A percentile compares a stretch with the other conserved stretches of the same genome.
Conservation (phyloP, 768 basidiomycete genomes). For the Dendrothele bispora region DNA sequence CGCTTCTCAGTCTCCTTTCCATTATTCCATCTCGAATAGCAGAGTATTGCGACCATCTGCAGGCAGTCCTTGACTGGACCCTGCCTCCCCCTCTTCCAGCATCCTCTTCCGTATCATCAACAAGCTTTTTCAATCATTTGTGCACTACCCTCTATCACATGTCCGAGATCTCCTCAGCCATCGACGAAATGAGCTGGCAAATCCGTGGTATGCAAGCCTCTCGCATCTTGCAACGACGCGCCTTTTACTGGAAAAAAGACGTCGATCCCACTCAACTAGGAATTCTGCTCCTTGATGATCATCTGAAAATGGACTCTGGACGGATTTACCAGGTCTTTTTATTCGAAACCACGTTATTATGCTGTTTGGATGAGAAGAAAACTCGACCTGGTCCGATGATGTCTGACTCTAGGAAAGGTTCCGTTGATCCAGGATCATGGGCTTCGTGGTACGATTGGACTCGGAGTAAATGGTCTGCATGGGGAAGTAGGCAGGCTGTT, state of each 20-base stretch:
- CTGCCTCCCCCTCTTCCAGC: neutral
- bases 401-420: no score
- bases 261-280: slow-evolving; percentile 27
- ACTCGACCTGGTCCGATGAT: neutral
- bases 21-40: slow-evolving; percentile 31
- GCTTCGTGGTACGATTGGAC: no score
- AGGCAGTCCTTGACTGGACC: slow-evolving; percentile 32
- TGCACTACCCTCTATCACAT: slow-evolving; percentile 31
- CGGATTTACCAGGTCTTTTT: slow-evolving; percentile 30
- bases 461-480: no score
- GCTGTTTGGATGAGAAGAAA: slow-evolving; percentile 26
- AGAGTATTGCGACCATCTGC: slow-evolving; percentile 27
- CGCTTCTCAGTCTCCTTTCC: slow-evolving; percentile 29
- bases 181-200: slow-evolving; percentile 37
- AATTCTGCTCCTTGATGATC: slow-evolving; percentile 34
- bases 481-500: no score
- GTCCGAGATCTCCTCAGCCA: slow-evolving; percentile 29
- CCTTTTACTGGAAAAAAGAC: slow-evolving; percentile 21
- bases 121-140: slow-evolving; percentile 30
- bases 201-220: slow-evolving; percentile 33
- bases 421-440: no score
- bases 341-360: slow-evolving; percentile 34
- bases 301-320: slow-evolving; percentile 22
- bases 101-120: neutral
- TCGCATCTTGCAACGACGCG: slow-evolving; percentile 26